phyloP scores from a whole-genome alignment of 1,139 yeast genomes.

The Geotrichum klebahnii region DNA sequence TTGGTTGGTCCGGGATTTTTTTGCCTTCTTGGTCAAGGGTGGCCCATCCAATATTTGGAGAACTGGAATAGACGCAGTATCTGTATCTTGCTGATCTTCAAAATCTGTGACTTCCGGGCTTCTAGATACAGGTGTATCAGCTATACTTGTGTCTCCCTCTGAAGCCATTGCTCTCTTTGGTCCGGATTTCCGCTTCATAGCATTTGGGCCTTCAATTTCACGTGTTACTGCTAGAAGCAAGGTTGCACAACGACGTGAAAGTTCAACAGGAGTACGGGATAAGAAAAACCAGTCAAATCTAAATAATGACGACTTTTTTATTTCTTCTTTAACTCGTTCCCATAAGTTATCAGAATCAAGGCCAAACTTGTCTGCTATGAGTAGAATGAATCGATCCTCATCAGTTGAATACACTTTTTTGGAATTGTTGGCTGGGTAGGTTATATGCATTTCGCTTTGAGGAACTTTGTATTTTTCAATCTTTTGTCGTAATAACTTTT shows the following conservation, averaged over 20 bases:
- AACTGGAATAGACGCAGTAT: constrained; percentile 9
- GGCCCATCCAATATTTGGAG: constrained; percentile 16
- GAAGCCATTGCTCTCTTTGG: constrained; percentile 14
- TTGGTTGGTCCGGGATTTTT: constrained; percentile 25
- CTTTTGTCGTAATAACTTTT: constrained; percentile 59
- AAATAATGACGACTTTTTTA: constrained; percentile 67
- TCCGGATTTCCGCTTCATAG: constrained; percentile 24
- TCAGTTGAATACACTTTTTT: constrained; percentile 77
- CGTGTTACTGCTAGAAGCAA: constrained; percentile 45
- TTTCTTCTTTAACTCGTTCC: constrained; percentile 76
- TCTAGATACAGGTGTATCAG: constrained; percentile 24
- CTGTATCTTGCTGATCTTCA: constrained; percentile 25
- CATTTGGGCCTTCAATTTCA: constrained; percentile 35
- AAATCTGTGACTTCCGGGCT: constrained; percentile 25
- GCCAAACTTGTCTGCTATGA: constrained; percentile 74
- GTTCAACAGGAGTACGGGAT: constrained; percentile 81
- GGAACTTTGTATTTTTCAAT: constrained; percentile 65
- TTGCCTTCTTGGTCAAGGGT: constrained; percentile 25
- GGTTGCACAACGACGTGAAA: constrained; percentile 80
- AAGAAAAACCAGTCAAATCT: constrained; percentile 86
- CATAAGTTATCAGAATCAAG: constrained; percentile 69
- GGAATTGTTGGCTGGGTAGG: constrained; percentile 79
- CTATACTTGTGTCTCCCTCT: constrained; percentile 19
- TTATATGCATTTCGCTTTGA: constrained; percentile 70
- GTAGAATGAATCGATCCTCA: constrained; percentile 79